These are phyloP conservation scores for Candida stauntonica DNA, from an alignment of 805 yeast genomes.

Conservation along the genomic window DNA sequence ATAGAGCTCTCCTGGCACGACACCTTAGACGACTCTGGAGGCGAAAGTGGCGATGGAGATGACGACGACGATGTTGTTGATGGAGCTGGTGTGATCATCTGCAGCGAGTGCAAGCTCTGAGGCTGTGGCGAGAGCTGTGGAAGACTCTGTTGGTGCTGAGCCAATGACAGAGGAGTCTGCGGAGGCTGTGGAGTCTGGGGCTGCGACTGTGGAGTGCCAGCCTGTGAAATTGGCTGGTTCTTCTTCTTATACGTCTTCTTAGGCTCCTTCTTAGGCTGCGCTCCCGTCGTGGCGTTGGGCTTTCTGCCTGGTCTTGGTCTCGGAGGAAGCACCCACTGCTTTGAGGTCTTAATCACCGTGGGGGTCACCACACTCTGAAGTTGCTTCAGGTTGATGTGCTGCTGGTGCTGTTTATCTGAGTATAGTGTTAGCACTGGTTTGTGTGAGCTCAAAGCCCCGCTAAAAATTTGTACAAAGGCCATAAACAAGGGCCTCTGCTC, in stretches of 20 bases:
- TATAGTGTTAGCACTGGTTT: not conserved
- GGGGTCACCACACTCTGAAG: constrained; percentile 16
- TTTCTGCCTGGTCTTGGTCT: constrained; percentile 72
- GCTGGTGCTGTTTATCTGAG: not conserved
- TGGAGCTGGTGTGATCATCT: constrained; percentile 12
- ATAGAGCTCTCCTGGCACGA: constrained; percentile 10
- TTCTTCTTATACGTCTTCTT: constrained; percentile 18
- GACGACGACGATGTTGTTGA: constrained; percentile 8
- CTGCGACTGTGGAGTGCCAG: constrained; percentile 3
- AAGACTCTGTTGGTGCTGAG: not conserved
- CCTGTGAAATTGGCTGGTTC: constrained; percentile 4
- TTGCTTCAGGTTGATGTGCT: constrained; percentile 12
- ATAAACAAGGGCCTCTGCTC: too few species aligned
- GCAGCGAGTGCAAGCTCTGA: constrained; percentile 5
- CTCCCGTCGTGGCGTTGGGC: constrained; percentile 59
- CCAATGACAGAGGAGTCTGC: too few species aligned
- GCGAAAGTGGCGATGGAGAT: constrained; percentile 15
- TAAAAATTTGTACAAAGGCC: too few species aligned
- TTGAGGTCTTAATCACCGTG: constrained; percentile 51
- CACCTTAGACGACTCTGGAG: constrained; percentile 18
- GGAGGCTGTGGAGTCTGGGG: constrained; percentile 8
- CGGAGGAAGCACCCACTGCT: constrained; percentile 81
- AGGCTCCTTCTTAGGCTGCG: constrained; percentile 51
- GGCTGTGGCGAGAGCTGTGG: not conserved
- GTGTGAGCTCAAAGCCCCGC: too few species aligned